A percentile compares a stretch with the other conserved stretches of the same genome.
Evolutionary conservation across 2,329 filamentous ascomycete species (phyloP).

Genomic region (Cercospora sesami): DNA sequence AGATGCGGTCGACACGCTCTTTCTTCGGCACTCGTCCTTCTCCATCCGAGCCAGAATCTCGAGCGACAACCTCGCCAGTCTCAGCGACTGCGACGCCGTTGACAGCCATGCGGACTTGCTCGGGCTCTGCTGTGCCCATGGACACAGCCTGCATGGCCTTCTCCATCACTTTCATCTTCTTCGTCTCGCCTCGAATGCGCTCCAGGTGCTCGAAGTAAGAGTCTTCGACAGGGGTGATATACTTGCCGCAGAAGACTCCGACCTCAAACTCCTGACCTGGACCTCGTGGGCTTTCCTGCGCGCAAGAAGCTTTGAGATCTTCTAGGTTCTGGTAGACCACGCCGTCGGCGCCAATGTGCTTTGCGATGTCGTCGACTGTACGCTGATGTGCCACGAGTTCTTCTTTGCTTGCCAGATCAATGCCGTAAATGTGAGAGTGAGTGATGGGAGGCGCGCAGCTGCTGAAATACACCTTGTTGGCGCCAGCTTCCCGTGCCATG

Average conservation of each 20-base stretch:
- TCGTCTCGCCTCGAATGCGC: conserved; percentile 67
- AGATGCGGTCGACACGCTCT: conserved; percentile 42
- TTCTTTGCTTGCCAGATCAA: conserved; percentile 69
- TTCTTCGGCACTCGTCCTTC: conserved; percentile 28
- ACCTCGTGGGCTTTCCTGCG: conserved; percentile 64
- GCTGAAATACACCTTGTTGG: conserved; percentile 78
- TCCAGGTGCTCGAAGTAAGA: conserved; percentile 83
- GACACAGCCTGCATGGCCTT: conserved; percentile 64
- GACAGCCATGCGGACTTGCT: conserved; percentile 62
- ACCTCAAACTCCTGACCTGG: conserved; percentile 73
- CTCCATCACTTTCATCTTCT: conserved; percentile 66
- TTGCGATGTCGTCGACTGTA: conserved; percentile 60
- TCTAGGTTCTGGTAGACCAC: conserved; percentile 76
- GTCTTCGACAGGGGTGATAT: conserved; percentile 75
- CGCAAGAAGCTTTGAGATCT: conserved; percentile 78
- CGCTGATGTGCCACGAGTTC: conserved; percentile 72
- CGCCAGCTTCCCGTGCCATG: conserved; percentile 83
- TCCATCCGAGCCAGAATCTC: conserved; percentile 38
- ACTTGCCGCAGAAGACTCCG: conserved; percentile 87
- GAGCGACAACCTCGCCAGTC: conserved; percentile 59
- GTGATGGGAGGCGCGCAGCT: conserved; percentile 79
- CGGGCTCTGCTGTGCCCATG: conserved; percentile 61
- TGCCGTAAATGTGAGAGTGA: conserved; percentile 84
- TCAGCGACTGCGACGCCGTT: conserved; percentile 61
- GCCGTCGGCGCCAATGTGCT: conserved; percentile 70